Conservation (phyloP, 2,329 filamentous ascomycete species). For the Thelonectria olida region DNA sequence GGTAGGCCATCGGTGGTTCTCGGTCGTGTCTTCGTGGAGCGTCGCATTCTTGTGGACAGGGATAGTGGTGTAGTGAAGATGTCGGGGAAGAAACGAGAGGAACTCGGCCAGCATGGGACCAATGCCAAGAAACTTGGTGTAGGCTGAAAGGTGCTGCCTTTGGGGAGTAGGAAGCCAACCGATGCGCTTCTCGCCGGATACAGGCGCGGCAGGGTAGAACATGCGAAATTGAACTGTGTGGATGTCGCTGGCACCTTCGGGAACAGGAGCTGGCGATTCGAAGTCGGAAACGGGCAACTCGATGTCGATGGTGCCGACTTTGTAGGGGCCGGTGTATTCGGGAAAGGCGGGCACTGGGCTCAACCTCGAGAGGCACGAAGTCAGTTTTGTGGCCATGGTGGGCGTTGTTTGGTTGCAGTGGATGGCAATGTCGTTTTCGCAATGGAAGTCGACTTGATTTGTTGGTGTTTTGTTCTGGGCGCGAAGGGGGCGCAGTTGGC, state of each 20-base stretch:
- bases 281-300: conserved; percentile 77
- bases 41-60: conserved; percentile 77
- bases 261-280: conserved; percentile 61
- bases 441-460: background rate
- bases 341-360: conserved; percentile 79
- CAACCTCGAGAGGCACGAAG: conserved; percentile 61
- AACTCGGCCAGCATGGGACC: conserved; percentile 65
- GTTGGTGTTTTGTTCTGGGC: background rate
- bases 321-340: conserved; percentile 76
- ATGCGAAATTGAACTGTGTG: conserved; percentile 82
- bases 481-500: background rate
- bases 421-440: background rate
- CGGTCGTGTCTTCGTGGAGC: conserved; percentile 60
- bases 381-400: conserved; percentile 49
- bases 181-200: conserved; percentile 66
- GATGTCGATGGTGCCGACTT: conserved; percentile 77
- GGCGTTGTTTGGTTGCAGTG: background rate
- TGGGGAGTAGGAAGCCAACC: conserved; percentile 84
- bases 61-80: conserved; percentile 78
- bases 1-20: conserved; percentile 74
- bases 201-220: conserved; percentile 76
- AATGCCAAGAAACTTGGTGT: conserved; percentile 79
- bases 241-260: conserved; percentile 65
- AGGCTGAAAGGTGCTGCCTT: conserved; percentile 76
- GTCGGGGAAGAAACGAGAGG: conserved; percentile 73